phyloP scores from a whole-genome alignment of 2,329 filamentous ascomycete genomes.

The Monosporascus cannonballus region DNA sequence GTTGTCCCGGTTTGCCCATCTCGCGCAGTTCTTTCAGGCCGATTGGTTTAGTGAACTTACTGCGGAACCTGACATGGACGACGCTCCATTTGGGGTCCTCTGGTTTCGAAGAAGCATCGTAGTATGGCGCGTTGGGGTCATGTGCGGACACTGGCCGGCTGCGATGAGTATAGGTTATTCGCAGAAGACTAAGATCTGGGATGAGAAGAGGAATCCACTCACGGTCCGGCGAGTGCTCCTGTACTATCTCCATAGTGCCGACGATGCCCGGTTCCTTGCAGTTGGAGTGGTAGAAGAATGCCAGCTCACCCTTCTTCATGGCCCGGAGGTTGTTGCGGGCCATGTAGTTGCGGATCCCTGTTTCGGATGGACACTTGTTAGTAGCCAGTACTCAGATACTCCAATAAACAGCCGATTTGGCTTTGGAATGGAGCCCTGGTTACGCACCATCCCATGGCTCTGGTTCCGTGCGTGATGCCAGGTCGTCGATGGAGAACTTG shows the following conservation, averaged over 20 bases:
- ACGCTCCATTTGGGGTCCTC: conserved; percentile 76
- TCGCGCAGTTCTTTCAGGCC: conserved; percentile 65
- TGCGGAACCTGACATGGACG: conserved; percentile 81
- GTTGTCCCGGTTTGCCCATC: conserved; percentile 47
- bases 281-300: conserved; percentile 97
- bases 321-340: conserved; percentile 84
- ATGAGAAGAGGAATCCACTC: conserved; percentile 23
- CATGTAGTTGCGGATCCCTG: conserved; percentile 30
- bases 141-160: conserved; percentile 57
- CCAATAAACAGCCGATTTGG: neutral
- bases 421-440: conserved; percentile 1
- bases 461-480: conserved; percentile 64
- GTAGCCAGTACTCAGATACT: neutral
- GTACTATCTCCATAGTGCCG: conserved; percentile 82
- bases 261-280: conserved; percentile 85
- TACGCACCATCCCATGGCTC: conserved; percentile 85
- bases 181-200: neutral
- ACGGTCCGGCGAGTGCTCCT: conserved; percentile 77
- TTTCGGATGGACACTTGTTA: neutral
- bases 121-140: conserved; percentile 70
- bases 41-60: conserved; percentile 70
- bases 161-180: conserved; percentile 2
- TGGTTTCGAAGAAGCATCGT: conserved; percentile 68
- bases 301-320: conserved; percentile 87
- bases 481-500: conserved; percentile 89